phyloP scores from a whole-genome alignment of 495 filamentous ascomycete species.

The Wilcoxina mikolae region DNA sequence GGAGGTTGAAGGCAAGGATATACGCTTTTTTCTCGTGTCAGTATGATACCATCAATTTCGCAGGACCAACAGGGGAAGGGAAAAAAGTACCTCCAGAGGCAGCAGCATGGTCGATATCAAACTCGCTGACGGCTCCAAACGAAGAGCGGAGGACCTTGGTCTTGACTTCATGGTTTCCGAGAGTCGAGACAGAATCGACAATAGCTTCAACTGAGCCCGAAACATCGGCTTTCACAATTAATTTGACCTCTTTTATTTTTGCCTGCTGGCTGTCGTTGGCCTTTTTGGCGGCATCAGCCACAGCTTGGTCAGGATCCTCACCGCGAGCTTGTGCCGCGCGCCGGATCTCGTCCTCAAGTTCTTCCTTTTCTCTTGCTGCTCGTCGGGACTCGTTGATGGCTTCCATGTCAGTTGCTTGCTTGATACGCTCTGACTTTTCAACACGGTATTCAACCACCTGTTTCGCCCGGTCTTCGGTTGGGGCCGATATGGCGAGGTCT shows the following conservation, averaged over 20 bases:
- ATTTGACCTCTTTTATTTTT: slow-evolving; percentile 49
- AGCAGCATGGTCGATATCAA: slow-evolving; percentile 76
- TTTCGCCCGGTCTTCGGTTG: slow-evolving; percentile 63
- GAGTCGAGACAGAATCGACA: slow-evolving; percentile 49
- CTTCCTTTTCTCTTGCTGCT: slow-evolving; percentile 34
- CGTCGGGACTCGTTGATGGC: slow-evolving; percentile 60
- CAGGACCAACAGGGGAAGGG: slow-evolving; percentile 1
- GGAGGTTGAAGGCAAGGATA: slow-evolving; percentile 77
- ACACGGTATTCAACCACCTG: slow-evolving; percentile 61
- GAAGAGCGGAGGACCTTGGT: slow-evolving; percentile 60
- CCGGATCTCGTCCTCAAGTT: slow-evolving; percentile 31
- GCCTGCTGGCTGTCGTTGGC: slow-evolving; percentile 7
- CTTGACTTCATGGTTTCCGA: slow-evolving; percentile 71
- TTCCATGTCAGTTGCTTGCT: slow-evolving; percentile 48
- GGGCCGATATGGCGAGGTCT: slow-evolving; percentile 70
- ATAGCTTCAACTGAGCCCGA: slow-evolving; percentile 87
- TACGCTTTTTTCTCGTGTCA: slow-evolving; percentile 33
- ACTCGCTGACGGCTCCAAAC: slow-evolving; percentile 68
- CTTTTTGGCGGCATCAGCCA: slow-evolving; percentile 12
- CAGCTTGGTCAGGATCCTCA: slow-evolving; percentile 13
- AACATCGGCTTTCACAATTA: slow-evolving; percentile 87
- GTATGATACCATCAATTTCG: too few relatives aligned
- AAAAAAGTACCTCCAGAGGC: slow-evolving; percentile 37
- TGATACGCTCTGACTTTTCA: slow-evolving; percentile 44
- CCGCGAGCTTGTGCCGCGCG: slow-evolving; percentile 26